These are phyloP conservation scores for Wickerhamomyces kurtzmanii DNA, from an alignment of 805 yeast genomes.

Conservation along the genomic window DNA sequence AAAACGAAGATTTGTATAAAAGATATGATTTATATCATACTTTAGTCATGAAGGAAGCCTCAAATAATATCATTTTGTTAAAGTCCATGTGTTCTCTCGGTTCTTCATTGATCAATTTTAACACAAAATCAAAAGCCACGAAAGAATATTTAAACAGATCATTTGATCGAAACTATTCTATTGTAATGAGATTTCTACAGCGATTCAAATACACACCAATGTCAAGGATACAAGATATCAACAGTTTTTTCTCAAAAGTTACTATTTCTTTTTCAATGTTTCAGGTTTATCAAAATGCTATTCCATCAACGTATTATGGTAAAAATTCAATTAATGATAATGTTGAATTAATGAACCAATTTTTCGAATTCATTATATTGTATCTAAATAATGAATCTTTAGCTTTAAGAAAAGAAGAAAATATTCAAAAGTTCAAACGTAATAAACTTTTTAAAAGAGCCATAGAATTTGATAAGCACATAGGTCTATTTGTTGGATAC, in stretches of 20 bases:
- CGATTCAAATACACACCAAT: conserved; percentile 11
- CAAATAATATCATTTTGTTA: conserved; percentile 14
- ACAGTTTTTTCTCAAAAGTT: conserved; percentile 10
- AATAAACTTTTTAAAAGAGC: conserved; percentile 10
- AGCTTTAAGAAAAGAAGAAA: conserved; percentile 8
- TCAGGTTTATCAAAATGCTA: conserved; percentile 14
- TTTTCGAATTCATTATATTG: conserved; percentile 10
- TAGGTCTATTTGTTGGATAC: conserved; percentile 13
- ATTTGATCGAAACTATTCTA: too few species aligned
- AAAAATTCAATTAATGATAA: conserved; percentile 12
- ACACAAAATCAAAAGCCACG: conserved; percentile 6
- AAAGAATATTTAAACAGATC: conserved; percentile 9
- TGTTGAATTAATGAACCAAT: conserved; percentile 10
- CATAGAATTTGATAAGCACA: conserved; percentile 8
- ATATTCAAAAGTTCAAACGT: conserved; percentile 4
- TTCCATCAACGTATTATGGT: conserved; percentile 13
- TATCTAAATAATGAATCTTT: conserved; percentile 12
- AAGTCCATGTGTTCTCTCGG: conserved; percentile 14
- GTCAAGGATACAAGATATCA: conserved; percentile 3
- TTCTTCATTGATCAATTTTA: conserved; percentile 10
- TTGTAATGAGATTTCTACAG: conserved; percentile 14
- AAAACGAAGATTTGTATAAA: conserved; percentile 10
- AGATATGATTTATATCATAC: conserved; percentile 12
- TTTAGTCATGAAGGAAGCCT: conserved; percentile 11
- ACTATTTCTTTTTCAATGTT: conserved; percentile 14